Percentiles rank a stretch among this genome's conserved stretches.
Conservation (phyloP, 2,329 filamentous ascomycete genomes). For the Clonostachys chloroleuca region DNA sequence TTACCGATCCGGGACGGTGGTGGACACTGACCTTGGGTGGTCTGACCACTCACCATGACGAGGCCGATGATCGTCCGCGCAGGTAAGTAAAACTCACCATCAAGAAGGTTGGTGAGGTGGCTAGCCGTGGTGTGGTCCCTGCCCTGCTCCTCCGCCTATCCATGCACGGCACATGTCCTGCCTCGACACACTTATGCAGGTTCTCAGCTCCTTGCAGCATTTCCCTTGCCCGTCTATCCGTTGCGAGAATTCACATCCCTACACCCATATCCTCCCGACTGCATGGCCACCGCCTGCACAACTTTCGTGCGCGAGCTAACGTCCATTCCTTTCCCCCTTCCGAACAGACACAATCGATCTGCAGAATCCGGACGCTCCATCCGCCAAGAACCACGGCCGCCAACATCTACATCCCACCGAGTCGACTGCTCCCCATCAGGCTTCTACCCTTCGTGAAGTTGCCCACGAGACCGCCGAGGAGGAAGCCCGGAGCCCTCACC, state of each 20-base stretch:
- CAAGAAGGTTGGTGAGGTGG: too few relatives aligned
- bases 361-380: slow-evolving; percentile 77
- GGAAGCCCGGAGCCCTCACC: slow-evolving; percentile 57
- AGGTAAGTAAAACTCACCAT: slow-evolving; percentile 39
- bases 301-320: too few relatives aligned
- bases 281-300: too few relatives aligned
- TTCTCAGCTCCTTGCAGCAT: slow-evolving; percentile 10
- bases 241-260: neutral
- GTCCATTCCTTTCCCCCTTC: slow-evolving; percentile 1
- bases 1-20: too few relatives aligned
- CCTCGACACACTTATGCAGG: neutral
- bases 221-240: slow-evolving; percentile 6
- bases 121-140: neutral
- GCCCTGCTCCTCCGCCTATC: too few relatives aligned
- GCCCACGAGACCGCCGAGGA: slow-evolving; percentile 73
- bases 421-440: slow-evolving; percentile 74
- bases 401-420: slow-evolving; percentile 34
- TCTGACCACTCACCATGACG: slow-evolving; percentile 41
- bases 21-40: too few relatives aligned
- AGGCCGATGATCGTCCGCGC: slow-evolving; percentile 56
- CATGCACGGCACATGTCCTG: neutral
- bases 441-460: slow-evolving; percentile 76
- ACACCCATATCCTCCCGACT: too few relatives aligned
- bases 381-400: slow-evolving; percentile 74
- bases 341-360: slow-evolving; percentile 87